Evolutionary conservation across 768 basidiomycete genomes (phyloP).

Genomic region (Boletus insuetus): DNA sequence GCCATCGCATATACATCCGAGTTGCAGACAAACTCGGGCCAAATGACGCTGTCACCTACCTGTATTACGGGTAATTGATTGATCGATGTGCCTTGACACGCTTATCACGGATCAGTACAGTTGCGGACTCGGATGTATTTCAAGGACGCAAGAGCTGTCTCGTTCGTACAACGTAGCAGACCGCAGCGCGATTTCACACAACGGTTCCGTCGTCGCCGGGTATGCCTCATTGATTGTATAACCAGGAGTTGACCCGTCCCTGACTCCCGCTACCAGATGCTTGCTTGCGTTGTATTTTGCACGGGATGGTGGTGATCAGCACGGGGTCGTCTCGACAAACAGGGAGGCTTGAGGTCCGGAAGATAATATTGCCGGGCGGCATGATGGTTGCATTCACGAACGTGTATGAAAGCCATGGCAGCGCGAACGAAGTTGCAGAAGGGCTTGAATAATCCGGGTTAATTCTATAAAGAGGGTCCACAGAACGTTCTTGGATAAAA

Average conservation of each 20-base stretch:
- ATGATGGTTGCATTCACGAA: too few relatives aligned
- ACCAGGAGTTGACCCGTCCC: not conserved
- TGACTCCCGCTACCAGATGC: constrained; percentile 36
- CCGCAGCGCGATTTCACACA: constrained; percentile 73
- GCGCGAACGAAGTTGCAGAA: too few relatives aligned
- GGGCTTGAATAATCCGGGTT: too few relatives aligned
- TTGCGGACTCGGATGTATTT: constrained; percentile 52
- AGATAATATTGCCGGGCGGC: too few relatives aligned
- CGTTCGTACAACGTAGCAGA: constrained; percentile 66
- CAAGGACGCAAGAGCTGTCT: constrained; percentile 57
- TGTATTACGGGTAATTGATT: constrained; percentile 41
- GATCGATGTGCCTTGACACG: constrained; percentile 84
- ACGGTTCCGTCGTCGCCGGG: constrained; percentile 75
- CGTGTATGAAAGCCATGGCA: too few relatives aligned
- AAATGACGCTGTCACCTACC: constrained; percentile 41
- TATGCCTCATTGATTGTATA: constrained; percentile 35
- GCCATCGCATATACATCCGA: constrained; percentile 73
- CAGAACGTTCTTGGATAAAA: too few relatives aligned
- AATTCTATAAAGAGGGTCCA: too few relatives aligned
- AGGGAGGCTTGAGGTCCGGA: too few relatives aligned
- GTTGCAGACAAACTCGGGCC: constrained; percentile 64
- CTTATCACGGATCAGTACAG: constrained; percentile 64
- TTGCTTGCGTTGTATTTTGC: constrained; percentile 68
- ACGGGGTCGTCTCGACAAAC: too few relatives aligned
- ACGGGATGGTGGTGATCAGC: constrained; percentile 40